Evolutionary conservation across 352 stramenopile species (phyloP).

Genomic region (Lagenidium sp.): DNA sequence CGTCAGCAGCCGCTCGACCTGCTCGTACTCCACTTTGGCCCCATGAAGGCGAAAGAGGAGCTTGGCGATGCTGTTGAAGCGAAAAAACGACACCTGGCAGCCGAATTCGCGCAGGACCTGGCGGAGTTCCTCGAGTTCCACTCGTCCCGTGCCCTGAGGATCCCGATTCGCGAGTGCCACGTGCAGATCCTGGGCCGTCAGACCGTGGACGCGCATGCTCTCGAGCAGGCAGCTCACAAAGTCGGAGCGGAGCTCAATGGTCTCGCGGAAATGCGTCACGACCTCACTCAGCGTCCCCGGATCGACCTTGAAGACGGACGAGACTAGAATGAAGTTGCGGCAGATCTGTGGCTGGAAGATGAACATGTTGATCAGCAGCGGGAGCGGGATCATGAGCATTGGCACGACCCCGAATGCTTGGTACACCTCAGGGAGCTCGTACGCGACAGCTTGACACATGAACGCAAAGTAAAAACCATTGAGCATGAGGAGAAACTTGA

Average conservation of each 20-base stretch:
- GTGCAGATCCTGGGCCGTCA: constrained; percentile 1
- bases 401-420: background rate
- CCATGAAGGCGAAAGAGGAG: constrained; percentile 10
- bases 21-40: constrained; percentile 5
- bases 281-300: constrained; percentile 9
- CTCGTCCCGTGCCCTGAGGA: background rate
- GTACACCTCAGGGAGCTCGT: constrained; percentile 9
- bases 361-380: constrained; percentile 10
- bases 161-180: constrained; percentile 3
- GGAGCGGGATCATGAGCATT: background rate
- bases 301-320: constrained; percentile 10
- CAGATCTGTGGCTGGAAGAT: constrained; percentile 12
- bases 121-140: constrained; percentile 12
- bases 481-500: constrained; percentile 8
- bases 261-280: constrained; percentile 12
- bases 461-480: constrained; percentile 15
- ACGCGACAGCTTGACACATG: constrained; percentile 10
- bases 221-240: constrained; percentile 5
- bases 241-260: constrained; percentile 7
- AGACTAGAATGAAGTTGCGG: constrained; percentile 9
- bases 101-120: constrained; percentile 8
- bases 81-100: constrained; percentile 14
- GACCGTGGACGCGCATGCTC: constrained; percentile 2
- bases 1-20: background rate
- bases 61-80: constrained; percentile 18